Evolutionary conservation across 129 eudicot genomes (phyloP).

Genomic region (Mikania micrantha): DNA sequence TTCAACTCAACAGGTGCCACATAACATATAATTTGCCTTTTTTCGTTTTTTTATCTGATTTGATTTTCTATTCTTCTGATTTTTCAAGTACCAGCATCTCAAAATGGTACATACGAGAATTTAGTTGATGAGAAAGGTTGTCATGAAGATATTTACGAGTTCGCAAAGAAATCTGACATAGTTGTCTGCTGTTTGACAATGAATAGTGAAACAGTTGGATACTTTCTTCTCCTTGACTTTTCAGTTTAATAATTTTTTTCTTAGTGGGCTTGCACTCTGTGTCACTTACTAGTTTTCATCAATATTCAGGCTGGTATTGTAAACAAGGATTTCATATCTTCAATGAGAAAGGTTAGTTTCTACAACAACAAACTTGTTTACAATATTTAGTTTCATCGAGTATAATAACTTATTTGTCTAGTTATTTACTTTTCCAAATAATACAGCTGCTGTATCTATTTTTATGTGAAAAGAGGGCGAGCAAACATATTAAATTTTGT

Average conservation of each 20-base stretch:
- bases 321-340: constrained; percentile 51
- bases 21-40: background rate
- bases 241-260: background rate
- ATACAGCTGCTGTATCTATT: background rate
- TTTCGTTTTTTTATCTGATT: background rate
- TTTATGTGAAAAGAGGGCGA: background rate
- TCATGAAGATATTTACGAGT: constrained; percentile 53
- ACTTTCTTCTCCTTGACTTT: background rate
- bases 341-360: constrained; percentile 75
- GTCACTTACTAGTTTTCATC: background rate
- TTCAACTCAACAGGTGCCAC: constrained; percentile 23
- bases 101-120: constrained; percentile 32
- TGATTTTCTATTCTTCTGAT: background rate
- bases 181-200: constrained; percentile 79
- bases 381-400: constrained; percentile 9
- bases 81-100: constrained; percentile 23
- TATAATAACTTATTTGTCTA: background rate
- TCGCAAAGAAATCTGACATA: constrained; percentile 72
- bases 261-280: background rate
- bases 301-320: constrained; percentile 65
- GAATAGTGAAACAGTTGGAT: constrained; percentile 69
- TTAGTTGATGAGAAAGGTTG: constrained; percentile 79
- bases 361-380: background rate
- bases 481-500: background rate
- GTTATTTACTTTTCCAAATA: background rate